Evolutionary conservation across 345 rosid species (phyloP).

Genomic region (Anastatica hierochuntica): DNA sequence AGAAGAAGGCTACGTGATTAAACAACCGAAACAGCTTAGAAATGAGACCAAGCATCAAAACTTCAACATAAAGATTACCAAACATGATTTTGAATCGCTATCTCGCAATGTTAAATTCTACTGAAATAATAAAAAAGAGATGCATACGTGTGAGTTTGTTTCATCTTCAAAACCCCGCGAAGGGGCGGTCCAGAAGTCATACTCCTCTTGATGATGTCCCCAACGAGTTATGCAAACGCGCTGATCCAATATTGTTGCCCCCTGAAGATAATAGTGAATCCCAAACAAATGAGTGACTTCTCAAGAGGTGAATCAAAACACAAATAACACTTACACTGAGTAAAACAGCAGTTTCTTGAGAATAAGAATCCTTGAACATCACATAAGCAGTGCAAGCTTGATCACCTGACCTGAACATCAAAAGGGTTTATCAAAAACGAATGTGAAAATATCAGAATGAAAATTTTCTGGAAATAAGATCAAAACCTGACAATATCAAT

Average conservation of each 20-base stretch:
- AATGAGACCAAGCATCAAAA: neutral
- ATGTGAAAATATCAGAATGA: too few species aligned
- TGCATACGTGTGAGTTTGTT: slow-evolving; percentile 39
- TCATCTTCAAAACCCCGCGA: slow-evolving; percentile 30
- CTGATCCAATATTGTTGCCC: slow-evolving; percentile 67
- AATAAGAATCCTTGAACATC: slow-evolving; percentile 67
- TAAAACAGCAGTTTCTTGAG: slow-evolving; percentile 73
- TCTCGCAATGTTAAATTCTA: too few species aligned
- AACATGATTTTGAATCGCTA: too few species aligned
- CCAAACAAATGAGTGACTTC: neutral
- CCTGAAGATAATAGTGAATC: slow-evolving; percentile 29
- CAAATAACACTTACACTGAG: slow-evolving; percentile 46
- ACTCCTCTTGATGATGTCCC: slow-evolving; percentile 54
- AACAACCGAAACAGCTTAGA: neutral
- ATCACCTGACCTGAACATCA: slow-evolving; percentile 21
- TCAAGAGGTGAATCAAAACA: neutral
- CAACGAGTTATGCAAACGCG: slow-evolving; percentile 70
- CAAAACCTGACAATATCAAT: slow-evolving; percentile 45
- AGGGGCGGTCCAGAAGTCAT: slow-evolving; percentile 43
- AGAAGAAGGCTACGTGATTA: slow-evolving; percentile 9
- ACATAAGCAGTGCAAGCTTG: slow-evolving; percentile 49
- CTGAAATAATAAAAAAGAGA: too few species aligned
- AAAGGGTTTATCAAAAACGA: too few species aligned
- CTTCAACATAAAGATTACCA: neutral
- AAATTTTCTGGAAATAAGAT: too few species aligned